Percentiles rank a stretch among this genome's conserved stretches.
phyloP scores from a whole-genome alignment of 805 yeast genomes.

The Lipomyces japonicus region DNA sequence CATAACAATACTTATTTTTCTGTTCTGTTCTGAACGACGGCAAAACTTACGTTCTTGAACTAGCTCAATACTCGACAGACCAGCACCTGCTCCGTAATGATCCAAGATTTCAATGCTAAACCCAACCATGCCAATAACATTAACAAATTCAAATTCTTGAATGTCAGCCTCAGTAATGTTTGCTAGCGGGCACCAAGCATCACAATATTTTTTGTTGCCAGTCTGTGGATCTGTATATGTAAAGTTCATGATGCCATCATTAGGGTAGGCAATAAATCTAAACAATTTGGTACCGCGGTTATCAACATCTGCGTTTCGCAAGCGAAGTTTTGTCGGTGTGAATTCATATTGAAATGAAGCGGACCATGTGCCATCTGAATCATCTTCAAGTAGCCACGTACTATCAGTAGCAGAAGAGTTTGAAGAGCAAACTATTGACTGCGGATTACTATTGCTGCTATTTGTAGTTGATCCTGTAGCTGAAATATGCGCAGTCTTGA shows the following conservation, averaged over 20 bases:
- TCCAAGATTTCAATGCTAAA: conserved; percentile 61
- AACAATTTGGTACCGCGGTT: conserved; percentile 54
- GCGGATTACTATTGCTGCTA: conserved; percentile 37
- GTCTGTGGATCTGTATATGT: conserved; percentile 75
- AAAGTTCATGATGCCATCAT: conserved; percentile 86
- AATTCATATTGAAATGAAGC: conserved; percentile 55
- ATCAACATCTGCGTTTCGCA: conserved; percentile 52
- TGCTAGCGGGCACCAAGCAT: conserved; percentile 81
- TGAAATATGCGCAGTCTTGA: conserved; percentile 50
- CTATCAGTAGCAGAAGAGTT: conserved; percentile 16
- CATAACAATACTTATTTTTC: neutral
- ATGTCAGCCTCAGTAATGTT: conserved; percentile 43
- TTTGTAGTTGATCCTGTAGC: conserved; percentile 45
- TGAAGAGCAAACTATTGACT: conserved; percentile 35
- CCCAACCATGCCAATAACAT: conserved; percentile 56
- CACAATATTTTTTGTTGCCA: conserved; percentile 60
- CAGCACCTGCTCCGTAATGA: conserved; percentile 68
- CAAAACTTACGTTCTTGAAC: conserved; percentile 48
- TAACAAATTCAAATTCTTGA: conserved; percentile 80
- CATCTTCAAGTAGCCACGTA: conserved; percentile 52
- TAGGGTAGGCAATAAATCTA: conserved; percentile 71
- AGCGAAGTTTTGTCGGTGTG: conserved; percentile 66
- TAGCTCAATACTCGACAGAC: conserved; percentile 67
- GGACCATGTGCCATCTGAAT: conserved; percentile 60
- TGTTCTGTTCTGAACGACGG: neutral